Evolutionary conservation across 192 early-diverging fungal species (phyloP).

Genomic region (Backusella psychrophila): DNA sequence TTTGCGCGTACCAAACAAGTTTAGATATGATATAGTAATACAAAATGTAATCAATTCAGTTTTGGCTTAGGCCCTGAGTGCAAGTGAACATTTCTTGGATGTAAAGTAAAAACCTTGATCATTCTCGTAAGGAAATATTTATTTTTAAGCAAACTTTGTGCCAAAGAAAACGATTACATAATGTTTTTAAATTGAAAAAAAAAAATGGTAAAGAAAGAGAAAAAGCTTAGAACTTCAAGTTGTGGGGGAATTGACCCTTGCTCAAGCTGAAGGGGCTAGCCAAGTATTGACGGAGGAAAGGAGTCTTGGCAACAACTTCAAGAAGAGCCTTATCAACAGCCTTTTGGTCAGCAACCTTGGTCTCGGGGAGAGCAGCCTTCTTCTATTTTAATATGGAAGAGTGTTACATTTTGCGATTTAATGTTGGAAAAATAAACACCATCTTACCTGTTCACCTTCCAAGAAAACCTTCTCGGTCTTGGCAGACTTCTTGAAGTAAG

Average conservation of each 20-base stretch:
- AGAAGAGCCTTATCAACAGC: slow-evolving; percentile 80
- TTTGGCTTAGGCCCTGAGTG: no score
- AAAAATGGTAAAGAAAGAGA: neutral
- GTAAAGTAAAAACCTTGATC: neutral
- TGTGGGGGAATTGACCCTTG: slow-evolving; percentile 97
- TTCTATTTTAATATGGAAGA: slow-evolving; percentile 30
- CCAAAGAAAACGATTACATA: neutral
- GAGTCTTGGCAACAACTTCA: slow-evolving; percentile 81
- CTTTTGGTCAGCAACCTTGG: slow-evolving; percentile 91
- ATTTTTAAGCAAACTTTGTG: neutral
- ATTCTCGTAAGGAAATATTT: neutral
- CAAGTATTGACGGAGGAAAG: slow-evolving; percentile 89
- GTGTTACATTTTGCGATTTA: neutral
- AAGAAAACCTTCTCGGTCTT: slow-evolving; percentile 91
- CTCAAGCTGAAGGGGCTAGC: slow-evolving; percentile 82
- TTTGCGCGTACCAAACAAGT: no score
- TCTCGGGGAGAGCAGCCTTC: slow-evolving; percentile 78
- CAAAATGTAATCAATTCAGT: no score
- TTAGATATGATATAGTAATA: no score
- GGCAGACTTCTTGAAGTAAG: slow-evolving; percentile 87
- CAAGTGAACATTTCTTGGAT: no score
- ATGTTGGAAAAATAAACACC: neutral
- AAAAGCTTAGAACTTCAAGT: slow-evolving; percentile 86
- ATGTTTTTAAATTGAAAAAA: neutral
- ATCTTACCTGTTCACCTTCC: slow-evolving; percentile 56